Base-by-base conservation (phyloP, 768 basidiomycete genomes). In the Russula ochroleuca region DNA sequence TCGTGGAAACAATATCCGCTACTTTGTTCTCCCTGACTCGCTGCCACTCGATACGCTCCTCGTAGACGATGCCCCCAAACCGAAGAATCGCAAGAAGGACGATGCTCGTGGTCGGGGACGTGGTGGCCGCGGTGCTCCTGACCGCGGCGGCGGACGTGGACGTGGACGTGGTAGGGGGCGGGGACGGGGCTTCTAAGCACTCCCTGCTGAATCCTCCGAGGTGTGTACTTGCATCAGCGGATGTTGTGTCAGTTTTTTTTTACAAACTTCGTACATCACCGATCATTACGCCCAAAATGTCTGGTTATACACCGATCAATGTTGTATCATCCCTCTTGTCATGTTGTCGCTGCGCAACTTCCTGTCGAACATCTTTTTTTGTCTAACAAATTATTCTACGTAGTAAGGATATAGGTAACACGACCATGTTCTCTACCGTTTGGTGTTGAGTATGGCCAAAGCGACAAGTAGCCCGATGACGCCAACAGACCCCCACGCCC, bases 21-120 rank as follows among this genome's bases (percentile, higher is more conserved):
- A 98, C 78, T 96, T 93, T 73, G 86, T 96, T 62, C 87, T 99
- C n/a, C 97, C 97, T 10, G 96, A 99, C 73, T 94, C 95, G 0
- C 80, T 99, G 9, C 96, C 97, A 0, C 79, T 99, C 64, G 96
- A 99, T 74, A 98, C 97, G 23, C 83, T 99, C 8, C 84, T 99
- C 9, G 94, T 99, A 31, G 96, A 99, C 74, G 97, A 99, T 72
- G 92, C 94, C 15, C 97, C 96, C 5, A 95, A 96, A 77, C 94
- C 96, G 19, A 97, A 96, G 74, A 87, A 83, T 50, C 82, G 88
- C 75, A 94, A 91, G 78, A 96, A 96, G 81, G 94, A 92, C 11
- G 90, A 87, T 48, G 73, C 79, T 2, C 79, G 91, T 55, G 90
- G 90, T 0, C 77, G 81, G 2, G 83, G 80, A 1, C 80, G 89